Conservation (phyloP, 2,329 filamentous ascomycete species). For the Fusarium ramigenum region DNA sequence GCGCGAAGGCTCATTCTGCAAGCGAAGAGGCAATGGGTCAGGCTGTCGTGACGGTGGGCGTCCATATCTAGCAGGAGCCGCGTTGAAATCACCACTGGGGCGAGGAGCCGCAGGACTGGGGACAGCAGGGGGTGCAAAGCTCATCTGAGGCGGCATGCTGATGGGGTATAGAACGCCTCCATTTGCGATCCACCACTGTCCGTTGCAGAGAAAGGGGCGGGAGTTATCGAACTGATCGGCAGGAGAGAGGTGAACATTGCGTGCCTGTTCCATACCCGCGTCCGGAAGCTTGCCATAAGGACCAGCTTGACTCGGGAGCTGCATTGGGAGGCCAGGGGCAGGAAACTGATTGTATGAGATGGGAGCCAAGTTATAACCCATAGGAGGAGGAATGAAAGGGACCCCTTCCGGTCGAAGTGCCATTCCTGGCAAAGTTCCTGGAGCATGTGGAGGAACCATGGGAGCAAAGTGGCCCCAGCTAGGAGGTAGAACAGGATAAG, state of each 20-base stretch:
- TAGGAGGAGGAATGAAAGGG: conserved; percentile 53
- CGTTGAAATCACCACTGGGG: not conserved
- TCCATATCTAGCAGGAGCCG: not conserved
- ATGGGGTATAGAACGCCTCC: conserved; percentile 39
- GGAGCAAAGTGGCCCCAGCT: conserved; percentile 44
- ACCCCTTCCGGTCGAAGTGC: conserved; percentile 45
- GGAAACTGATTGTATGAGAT: conserved; percentile 38
- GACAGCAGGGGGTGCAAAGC: conserved; percentile 41
- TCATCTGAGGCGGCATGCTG: conserved; percentile 26
- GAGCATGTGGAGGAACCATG: conserved; percentile 47
- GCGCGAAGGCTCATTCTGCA: not conserved
- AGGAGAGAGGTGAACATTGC: conserved; percentile 49
- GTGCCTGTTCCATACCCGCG: conserved; percentile 45
- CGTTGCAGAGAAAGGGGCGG: conserved; percentile 57
- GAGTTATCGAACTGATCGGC: conserved; percentile 58
- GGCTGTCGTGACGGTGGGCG: conserved; percentile 7
- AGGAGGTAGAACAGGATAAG: conserved; percentile 42
- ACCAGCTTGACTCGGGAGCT: conserved; percentile 25
- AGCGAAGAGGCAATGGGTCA: conserved; percentile 1
- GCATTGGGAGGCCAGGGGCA: conserved; percentile 23
- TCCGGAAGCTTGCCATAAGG: conserved; percentile 46
- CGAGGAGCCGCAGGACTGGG: conserved; percentile 23
- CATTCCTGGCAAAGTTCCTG: conserved; percentile 46
- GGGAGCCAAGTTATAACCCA: conserved; percentile 50
- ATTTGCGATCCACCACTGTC: conserved; percentile 54